phyloP scores from a whole-genome alignment of 2,329 filamentous ascomycete genomes.

The Xylariaceae sp. region DNA sequence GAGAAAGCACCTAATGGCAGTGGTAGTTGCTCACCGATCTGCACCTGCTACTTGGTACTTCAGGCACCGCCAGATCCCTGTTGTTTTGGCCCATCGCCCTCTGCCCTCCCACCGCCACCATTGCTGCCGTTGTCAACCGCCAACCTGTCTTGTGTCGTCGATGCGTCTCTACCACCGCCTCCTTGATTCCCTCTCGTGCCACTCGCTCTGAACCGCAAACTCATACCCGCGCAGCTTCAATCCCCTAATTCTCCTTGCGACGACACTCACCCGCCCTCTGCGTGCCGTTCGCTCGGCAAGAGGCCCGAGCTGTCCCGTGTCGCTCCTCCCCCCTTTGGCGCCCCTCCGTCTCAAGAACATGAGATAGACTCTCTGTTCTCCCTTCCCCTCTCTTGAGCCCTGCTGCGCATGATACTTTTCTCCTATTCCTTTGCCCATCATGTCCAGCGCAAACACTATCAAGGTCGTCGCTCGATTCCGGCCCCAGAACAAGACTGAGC shows the following conservation, averaged over 20 bases:
- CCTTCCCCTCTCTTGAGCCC: conserved; percentile 10
- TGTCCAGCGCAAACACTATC: conserved; percentile 62
- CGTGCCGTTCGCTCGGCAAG: conserved; percentile 13
- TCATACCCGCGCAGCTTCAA: too few species aligned
- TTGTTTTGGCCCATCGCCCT: neutral
- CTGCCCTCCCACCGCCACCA: conserved; percentile 4
- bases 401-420: conserved; percentile 26
- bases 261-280: too few species aligned
- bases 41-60: neutral
- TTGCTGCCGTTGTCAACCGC: conserved; percentile 7
- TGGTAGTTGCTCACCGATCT: neutral
- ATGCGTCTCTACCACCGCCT: too few species aligned
- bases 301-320: conserved; percentile 23
- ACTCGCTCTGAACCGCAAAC: too few species aligned
- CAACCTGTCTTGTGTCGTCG: neutral
- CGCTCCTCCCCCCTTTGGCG: too few species aligned
- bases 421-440: conserved; percentile 32
- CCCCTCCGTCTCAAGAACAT: conserved; percentile 22
- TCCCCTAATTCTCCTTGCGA: too few species aligned
- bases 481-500: conserved; percentile 92
- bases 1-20: neutral
- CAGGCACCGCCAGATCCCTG: conserved; percentile 9
- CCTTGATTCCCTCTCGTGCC: too few species aligned
- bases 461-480: conserved; percentile 97
- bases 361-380: conserved; percentile 21